Conservation (phyloP, 345 rosid species). For the Geranium brycei region DNA sequence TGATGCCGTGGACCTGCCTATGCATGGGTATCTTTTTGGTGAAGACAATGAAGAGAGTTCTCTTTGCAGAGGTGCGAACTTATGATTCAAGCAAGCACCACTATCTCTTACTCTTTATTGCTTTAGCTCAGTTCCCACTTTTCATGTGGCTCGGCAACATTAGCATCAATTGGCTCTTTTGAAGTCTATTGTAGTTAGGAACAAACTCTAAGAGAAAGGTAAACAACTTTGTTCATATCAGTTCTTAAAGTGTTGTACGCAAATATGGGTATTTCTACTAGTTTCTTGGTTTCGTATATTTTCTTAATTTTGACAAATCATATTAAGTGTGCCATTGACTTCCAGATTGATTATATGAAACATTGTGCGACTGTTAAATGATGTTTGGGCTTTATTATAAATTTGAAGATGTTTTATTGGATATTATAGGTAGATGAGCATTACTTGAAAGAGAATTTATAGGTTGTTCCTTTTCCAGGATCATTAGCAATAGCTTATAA, state of each 20-base stretch:
- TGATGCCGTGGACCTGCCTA: constrained; percentile 77
- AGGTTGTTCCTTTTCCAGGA: too few relatives aligned
- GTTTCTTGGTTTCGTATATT: too few relatives aligned
- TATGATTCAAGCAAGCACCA: constrained; percentile 86
- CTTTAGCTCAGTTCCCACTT: constrained; percentile 78
- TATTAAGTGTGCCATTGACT: too few relatives aligned
- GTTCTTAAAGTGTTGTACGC: constrained; percentile 13
- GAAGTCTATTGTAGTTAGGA: constrained; percentile 21
- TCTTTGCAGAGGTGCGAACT: constrained; percentile 78
- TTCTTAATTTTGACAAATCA: too few relatives aligned
- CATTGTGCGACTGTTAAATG: too few relatives aligned
- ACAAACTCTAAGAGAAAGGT: constrained; percentile 8
- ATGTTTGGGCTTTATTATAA: too few relatives aligned
- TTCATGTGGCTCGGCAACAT: constrained; percentile 90
- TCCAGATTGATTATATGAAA: too few relatives aligned
- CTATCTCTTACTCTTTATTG: constrained; percentile 72
- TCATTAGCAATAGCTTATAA: too few relatives aligned
- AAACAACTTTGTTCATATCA: constrained; percentile 13
- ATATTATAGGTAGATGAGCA: too few relatives aligned
- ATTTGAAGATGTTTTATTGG: too few relatives aligned
- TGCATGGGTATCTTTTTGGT: constrained; percentile 83
- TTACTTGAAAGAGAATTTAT: too few relatives aligned
- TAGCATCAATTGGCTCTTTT: constrained; percentile 77
- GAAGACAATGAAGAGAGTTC: constrained; percentile 93
- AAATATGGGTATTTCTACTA: constrained; percentile 20